Base-by-base conservation (phyloP, 1,139 yeast genomes). In the Yamadazyma dushanensis region DNA sequence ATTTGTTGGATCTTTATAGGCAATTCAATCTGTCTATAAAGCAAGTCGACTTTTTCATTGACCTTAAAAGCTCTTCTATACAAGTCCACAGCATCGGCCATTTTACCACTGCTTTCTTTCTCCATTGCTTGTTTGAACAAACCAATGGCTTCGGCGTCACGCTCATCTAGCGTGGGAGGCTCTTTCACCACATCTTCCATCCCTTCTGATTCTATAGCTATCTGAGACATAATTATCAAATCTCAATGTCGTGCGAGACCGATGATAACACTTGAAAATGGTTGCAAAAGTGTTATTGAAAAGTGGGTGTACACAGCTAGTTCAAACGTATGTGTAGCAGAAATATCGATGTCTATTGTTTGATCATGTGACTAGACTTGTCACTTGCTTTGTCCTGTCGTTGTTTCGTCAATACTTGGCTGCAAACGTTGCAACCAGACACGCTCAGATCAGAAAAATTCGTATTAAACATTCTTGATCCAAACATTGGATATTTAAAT, bases 51-150 rank as follows among this genome's bases (percentile, higher is more conserved):
- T 36, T 71, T 72, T 4, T 77, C 83, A 54, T 84, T 78, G 21
- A 79, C 45, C 56, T 71, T 80, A 55, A 81, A 76, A 1, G 96
- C 96, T 43, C 72, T 71, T 40, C 96, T 66, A 60, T 89, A 89
- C 43, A 64, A 71, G 29, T 69, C 75, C 24, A 87, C 80, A 0
- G 97, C 96, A 51, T 88, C 96, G 4, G 86, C 72, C 76, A 89
- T 72, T 41, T 78, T 67, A 0, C 96, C 96, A 35, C 70, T 75
- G 18, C 76, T 64, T 58, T 89, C 97, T 49, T 80, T 80, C 36
- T 74, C 79, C 0, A 82, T 77, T 1, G 90, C 97, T 36, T 66
- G 60, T 49, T 84, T 90, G 63, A 85, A 88, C 18, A 75, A 57
- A 18, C 64, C 63, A 30, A 87, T 59, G 1, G 96, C 95, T 37